Base-by-base conservation (phyloP, 2,329 filamentous ascomycete species). In the Cytospora piceicola region DNA sequence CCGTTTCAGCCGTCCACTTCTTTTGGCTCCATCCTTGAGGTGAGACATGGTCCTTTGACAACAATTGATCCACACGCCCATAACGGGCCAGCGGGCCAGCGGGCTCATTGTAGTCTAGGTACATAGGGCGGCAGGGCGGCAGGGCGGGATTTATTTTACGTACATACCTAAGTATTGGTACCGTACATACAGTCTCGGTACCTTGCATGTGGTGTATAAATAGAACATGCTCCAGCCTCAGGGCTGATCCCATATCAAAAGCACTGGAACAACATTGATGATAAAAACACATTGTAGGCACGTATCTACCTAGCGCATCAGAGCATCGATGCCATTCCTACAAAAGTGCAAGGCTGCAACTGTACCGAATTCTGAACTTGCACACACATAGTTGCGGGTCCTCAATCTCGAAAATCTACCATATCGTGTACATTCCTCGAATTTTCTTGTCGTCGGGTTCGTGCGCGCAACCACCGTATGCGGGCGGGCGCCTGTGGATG, bases 211-310 rank as follows among this genome's bases (percentile, higher is more conserved):
- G 56, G 20, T 39, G 4, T 54, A 62, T 42, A 62, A 62, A 49
- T 62, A 62, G 60, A 62, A 34, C 60, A 27, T 22, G 60, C 24
- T 49, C 60, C 52, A 56, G 36, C n/a, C 15, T 49, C 52, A 49
- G 52, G 34, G 52, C 60, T 62, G 51, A 60, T 15, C 7, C 42
- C 42, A 46, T 20, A 46, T n/a, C 42, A 22, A 8, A n/a, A 1
- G 42, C 32, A 34, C 11, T 34, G 32, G 32, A 8, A 46, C 42
- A 15, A 22, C 42, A 22, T 46, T 15, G 11, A 46, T 20, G 20
- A 9, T 34, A 9, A 2, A 5, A 5, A 46, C 42, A 22, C n/a
- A 22, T 22, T 22, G 27, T 15, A 46, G 5, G 7, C n/a, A n/a
- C n/a, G n/a, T n/a, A n/a, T n/a, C n/a, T 22, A n/a, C 5, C 14